Base-by-base conservation (phyloP, 2,329 filamentous ascomycete genomes). In the Bipolaris bicolor region DNA sequence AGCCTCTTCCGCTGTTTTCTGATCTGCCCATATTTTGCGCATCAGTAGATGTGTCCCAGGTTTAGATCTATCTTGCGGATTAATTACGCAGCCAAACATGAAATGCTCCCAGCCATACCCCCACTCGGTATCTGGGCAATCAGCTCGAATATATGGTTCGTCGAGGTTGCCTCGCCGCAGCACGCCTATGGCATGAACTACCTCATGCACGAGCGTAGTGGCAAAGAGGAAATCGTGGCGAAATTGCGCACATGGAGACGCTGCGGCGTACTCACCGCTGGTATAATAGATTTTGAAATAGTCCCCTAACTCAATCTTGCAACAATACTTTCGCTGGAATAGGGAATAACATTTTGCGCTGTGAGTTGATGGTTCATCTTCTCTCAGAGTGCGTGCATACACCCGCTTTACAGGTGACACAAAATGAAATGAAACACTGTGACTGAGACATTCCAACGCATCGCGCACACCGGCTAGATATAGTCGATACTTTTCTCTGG, bases 81-180 rank as follows among this genome's bases (percentile, higher is more conserved):
- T 73, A 26, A 75, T 67, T 3, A 74, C 60, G 24, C 61, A 61
- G 13, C 74, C 73, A 37, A 76, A 75, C 62, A 73, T 69, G 59
- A 72, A 74, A 44, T 72, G 66, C 52, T 77, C 75, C 73, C 73
- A 77, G n/a, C 71, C 68, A 45, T 60, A 70, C 13, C 75, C 75
- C 62, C 67, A 70, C 46, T 77, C 75, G 2, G 62, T 58, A 5
- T 63, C 63, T 3, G 70, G 72, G 54, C 68, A 66, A 16, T 72
- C 60, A 11, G 56, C 50, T 10, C 58, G 52, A 22, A 74, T 65
- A 39, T 55, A 62, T 26, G 72, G 69, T 58, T 77, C 75, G 4
- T 39, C 33, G 1, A 70, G 33, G 22, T 68, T 49, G 26, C 72
- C 72, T 33, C 71, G 65, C 39, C 65, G 61, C 67, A 76, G 67